Base-by-base conservation (phyloP, 1,139 yeast species). In the Taphrina populina region DNA sequence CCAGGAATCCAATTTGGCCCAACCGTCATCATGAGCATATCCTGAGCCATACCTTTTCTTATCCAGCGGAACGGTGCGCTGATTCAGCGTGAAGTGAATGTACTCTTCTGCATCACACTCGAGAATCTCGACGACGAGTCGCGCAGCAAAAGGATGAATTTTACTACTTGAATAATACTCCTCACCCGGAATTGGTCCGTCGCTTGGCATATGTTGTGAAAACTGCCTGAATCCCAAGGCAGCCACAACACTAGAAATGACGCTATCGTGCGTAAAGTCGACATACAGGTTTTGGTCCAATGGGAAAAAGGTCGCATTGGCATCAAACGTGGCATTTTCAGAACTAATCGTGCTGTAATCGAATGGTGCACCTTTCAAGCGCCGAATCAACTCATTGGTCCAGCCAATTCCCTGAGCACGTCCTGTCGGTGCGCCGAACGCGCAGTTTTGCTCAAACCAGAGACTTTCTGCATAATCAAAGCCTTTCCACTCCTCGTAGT, bases 401-500 rank as follows among this genome's bases (percentile, higher is more conserved):
- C 73, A 73, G 13, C 76, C 74, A n/a, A 70, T 65, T 3, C 77
- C 77, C 46, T 67, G 66, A 2, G 76, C 76, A 7, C 71, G 66
- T 2, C 73, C 73, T 10, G 68, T 69, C 11, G 66, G 64, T 6
- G 71, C 64, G 8, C 76, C 76, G 61, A 71, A 69, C 4, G 73
- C 71, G 35, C 64, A 64, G 24, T 70, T 71, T 23, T 63, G 62
- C 66, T 72, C 76, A 62, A 73, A 73, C 59, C 65, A 67, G 36
- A 77, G 65, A 56, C 76, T 80, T 5, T 64, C 63, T 17, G 71
- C 70, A 66, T 77, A 77, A 60, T 75, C 77, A 63, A 70, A 74
- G 19, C 76, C 76, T 47, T 77, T 68, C 74, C 76, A 76, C 61
- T 77, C 81, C 35, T 71, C 71, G 61, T 73, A 75, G 26, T 79